Base-by-base conservation (phyloP, 805 yeast genomes). In the Barnettozyma californica region DNA sequence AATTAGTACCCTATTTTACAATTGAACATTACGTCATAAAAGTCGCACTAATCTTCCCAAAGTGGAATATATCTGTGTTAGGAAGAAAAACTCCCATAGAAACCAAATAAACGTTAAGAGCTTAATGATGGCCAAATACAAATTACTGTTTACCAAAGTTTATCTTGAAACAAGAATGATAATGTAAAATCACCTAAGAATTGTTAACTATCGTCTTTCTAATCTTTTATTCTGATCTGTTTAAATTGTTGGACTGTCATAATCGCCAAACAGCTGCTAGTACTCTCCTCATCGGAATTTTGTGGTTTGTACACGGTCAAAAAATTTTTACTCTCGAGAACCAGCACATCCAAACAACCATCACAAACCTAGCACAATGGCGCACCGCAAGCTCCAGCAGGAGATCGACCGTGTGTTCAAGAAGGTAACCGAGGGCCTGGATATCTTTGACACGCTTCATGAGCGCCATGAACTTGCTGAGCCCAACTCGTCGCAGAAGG, bases 351-450 rank as follows among this genome's bases (percentile, higher is more conserved):
- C 23, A 33, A 27, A 34, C 33, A 42, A 34, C 19, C 37, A 23
- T 20, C 25, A 21, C 18, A 37, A 29, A 29, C 21, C 23, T 13
- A 26, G 36, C 29, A 52, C 41, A 41, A 58, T 60, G 64, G 53
- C 64, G 9, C 62, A 58, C 37, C 54, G 64, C 36, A 60, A 60
- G 47, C 54, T 60, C 34, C 61, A 58, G 43, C 64, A 60, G 53
- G 97, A 94, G 71, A 87, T 94, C 63, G 99, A 92, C 68, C 87
- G 90, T 60, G 89, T 91, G 59, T 80, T 59, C 53, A 89, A 94
- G 68, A 89, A 92, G 69, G 94, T 94, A 53, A 79, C 82, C 50
- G 98, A 92, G 70, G 98, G 98, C 14, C 75, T 91, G 44, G 82
- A 78, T 45, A 84, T 81, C 53, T 92, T 92, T 62, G 96, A 92